Evolutionary conservation across 1,284 basidiomycete genomes (phyloP), one percentile per base, ranked within the genome.

Genomic region (Irpex sp.): DNA sequence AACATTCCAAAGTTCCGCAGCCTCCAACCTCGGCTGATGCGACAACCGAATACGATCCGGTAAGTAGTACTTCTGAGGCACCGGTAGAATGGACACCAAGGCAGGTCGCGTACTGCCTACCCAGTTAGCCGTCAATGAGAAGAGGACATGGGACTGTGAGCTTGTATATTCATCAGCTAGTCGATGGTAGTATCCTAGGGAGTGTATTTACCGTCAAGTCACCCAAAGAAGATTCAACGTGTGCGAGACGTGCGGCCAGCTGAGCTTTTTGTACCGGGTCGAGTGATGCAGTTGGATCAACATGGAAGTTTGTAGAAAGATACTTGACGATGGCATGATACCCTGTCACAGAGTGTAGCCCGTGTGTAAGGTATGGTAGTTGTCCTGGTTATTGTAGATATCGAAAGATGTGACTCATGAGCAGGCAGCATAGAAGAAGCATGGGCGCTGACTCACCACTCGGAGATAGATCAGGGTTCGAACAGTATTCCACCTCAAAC

Each of bases 401-500:
- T 6, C 31, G 31, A 33, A 6, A 6, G 0, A 1, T 6, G 31
- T 33, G 6, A 1, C 31, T 6, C 31, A 6, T 33, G 31, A 33
- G 31, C 31, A 26, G 2, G 47, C 54, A 59, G 5, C 31, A 21
- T 3, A 26, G 9, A 43, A 5, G 13, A 26, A 15, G 59, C 13
- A 35, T 55, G 9, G 21, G 21, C 57, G 75, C 73, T 65, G 65
- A 80, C 84, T 74, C 73, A 88, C 91, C 91, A 68, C 80, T 86
- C n/a, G 90, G 89, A 63, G 90, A 91, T n/a, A 81, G 65, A 75
- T 92, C 89, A 5, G 89, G 86, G 71, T 90, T 85, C 13, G 81
- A 80, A 68, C 83, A 88, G 72, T 87, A 83, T 47, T 78, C 76
- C 36, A 93, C 74, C 15, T 74, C 73, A 73, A 89, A 93, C 66